Evolutionary conservation across 2,329 filamentous ascomycete genomes (phyloP).

Genomic region (Stromatinia cepivora): DNA sequence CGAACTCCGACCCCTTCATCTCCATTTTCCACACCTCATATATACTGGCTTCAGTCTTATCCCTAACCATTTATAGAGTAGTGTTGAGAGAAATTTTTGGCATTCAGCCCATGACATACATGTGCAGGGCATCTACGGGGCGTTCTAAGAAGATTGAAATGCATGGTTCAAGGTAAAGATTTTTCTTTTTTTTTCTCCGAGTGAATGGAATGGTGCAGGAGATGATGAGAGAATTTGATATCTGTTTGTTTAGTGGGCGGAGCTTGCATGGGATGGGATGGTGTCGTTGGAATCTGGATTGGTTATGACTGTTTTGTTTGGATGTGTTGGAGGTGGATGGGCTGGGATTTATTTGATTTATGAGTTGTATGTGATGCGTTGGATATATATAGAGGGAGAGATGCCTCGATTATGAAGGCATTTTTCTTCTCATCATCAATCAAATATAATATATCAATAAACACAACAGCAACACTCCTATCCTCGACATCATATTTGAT

Average conservation of each 20-base stretch:
- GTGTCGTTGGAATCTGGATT: background rate
- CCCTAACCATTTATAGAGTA: background rate
- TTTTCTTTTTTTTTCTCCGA: background rate
- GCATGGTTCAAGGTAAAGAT: background rate
- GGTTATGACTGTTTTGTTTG: constrained; percentile 1
- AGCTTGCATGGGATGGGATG: background rate
- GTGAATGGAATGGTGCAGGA: background rate
- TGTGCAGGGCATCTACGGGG: background rate
- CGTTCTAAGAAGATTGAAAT: background rate
- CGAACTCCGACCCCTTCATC: constrained; percentile 9
- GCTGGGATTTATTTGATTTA: background rate
- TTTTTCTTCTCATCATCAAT: background rate
- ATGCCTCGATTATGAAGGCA: background rate
- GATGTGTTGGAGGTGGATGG: background rate
- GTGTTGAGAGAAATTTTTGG: background rate
- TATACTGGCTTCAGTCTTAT: constrained; percentile 6
- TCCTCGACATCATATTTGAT: background rate
- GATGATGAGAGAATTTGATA: background rate
- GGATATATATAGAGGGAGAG: constrained; percentile 8
- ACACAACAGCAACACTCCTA: background rate
- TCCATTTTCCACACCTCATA: background rate
- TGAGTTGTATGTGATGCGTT: background rate
- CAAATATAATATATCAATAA: background rate
- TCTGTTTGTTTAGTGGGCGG: background rate
- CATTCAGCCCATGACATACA: background rate